Evolutionary conservation across 306 rosid species (phyloP).

Genomic region (Trifolium subterraneum): DNA sequence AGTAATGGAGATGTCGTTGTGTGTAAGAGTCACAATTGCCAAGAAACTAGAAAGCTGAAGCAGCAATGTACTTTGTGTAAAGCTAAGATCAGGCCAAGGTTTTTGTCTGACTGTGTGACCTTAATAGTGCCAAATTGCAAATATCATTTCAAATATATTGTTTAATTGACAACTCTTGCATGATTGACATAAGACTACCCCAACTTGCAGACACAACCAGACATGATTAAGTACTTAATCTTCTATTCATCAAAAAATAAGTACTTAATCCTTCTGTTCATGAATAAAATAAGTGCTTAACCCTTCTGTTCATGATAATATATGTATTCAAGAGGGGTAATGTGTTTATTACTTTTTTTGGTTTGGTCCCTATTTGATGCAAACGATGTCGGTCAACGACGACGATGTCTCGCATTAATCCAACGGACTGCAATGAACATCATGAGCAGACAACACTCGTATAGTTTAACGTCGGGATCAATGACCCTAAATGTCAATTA

Average conservation of each 20-base stretch:
- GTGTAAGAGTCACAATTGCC: constrained; percentile 48
- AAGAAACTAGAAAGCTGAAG: constrained; percentile 40
- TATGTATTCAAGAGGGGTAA: too few species aligned
- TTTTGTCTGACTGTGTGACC: constrained; percentile 30
- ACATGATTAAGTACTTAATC: constrained; percentile 36
- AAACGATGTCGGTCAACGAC: too few species aligned
- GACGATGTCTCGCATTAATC: too few species aligned
- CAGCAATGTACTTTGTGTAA: constrained; percentile 45
- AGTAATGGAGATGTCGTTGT: constrained; percentile 49
- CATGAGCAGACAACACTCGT: too few species aligned
- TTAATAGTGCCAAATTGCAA: constrained; percentile 42
- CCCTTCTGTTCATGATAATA: too few species aligned
- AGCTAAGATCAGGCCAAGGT: constrained; percentile 36
- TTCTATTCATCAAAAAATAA: background rate
- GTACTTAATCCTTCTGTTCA: too few species aligned
- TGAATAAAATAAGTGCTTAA: too few species aligned
- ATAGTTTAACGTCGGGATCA: too few species aligned
- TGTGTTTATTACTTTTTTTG: too few species aligned
- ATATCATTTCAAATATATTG: constrained; percentile 33
- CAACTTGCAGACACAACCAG: constrained; percentile 37
- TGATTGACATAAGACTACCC: constrained; percentile 33
- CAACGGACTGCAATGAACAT: too few species aligned
- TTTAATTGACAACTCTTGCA: constrained; percentile 40
- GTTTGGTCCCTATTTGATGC: too few species aligned
- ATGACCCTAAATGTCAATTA: too few species aligned